Percentiles rank a stretch among this genome's conserved stretches.
Conservation (phyloP, 805 yeast genomes). For the Cyberlindnera samutprakarnensis region DNA sequence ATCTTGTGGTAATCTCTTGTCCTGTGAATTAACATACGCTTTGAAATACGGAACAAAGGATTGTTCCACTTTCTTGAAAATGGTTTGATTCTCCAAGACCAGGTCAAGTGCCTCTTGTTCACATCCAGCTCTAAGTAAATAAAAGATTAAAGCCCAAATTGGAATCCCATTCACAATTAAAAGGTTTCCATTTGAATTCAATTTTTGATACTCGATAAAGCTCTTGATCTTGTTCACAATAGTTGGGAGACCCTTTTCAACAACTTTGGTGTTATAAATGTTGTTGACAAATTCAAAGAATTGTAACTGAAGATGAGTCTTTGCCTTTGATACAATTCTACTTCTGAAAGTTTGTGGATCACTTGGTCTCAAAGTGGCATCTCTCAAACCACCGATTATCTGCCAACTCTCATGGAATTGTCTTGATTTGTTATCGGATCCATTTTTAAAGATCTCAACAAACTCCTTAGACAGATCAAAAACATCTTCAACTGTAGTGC, state of each 20-base stretch:
- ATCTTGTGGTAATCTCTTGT: constrained; percentile 53
- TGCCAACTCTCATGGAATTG: constrained; percentile 74
- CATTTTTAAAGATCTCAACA: constrained; percentile 49
- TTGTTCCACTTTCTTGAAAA: constrained; percentile 79
- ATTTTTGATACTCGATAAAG: constrained; percentile 41
- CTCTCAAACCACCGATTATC: constrained; percentile 40
- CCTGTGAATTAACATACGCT: constrained; percentile 52
- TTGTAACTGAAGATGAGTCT: constrained; percentile 61
- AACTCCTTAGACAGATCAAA: constrained; percentile 57
- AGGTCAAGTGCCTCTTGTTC: constrained; percentile 69
- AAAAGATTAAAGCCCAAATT: constrained; percentile 90
- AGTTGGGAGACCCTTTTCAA: constrained; percentile 61
- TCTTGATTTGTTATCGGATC: constrained; percentile 55
- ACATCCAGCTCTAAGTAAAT: constrained; percentile 78
- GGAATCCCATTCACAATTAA: constrained; percentile 76
- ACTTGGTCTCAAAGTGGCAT: constrained; percentile 13
- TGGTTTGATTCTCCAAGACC: constrained; percentile 52
- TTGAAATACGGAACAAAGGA: constrained; percentile 75
- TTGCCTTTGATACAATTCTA: constrained; percentile 47
- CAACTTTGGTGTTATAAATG: constrained; percentile 46
- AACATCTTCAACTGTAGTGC: constrained; percentile 16
- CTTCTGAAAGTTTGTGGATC: constrained; percentile 18
- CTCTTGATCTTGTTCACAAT: constrained; percentile 65
- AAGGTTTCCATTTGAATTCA: constrained; percentile 39
- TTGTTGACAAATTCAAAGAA: constrained; percentile 69